Evolutionary conservation across 371 early-diverging fungal species (phyloP).

Genomic region (Rhizopus arrhizus): DNA sequence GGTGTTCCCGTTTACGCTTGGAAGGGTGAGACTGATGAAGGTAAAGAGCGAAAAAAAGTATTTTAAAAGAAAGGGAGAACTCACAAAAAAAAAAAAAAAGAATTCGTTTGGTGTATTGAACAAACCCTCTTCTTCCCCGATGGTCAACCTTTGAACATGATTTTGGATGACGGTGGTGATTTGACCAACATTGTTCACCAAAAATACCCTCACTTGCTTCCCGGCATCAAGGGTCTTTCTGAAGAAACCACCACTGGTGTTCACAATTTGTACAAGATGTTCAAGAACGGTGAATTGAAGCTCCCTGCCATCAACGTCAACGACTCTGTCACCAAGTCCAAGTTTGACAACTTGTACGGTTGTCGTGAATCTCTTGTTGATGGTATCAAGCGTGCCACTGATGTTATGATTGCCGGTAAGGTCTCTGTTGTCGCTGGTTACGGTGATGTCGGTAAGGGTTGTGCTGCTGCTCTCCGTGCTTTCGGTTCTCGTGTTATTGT

Average conservation of each 20-base stretch:
- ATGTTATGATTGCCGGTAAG: constrained; percentile 99
- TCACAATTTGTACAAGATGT: constrained; percentile 97
- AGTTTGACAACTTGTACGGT: constrained; percentile 99
- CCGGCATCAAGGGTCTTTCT: constrained; percentile 90
- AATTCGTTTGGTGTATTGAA: constrained; percentile 99
- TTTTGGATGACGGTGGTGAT: constrained; percentile 99
- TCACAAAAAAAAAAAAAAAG: constrained; percentile 39
- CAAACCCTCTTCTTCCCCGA: constrained; percentile 95
- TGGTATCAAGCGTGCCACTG: constrained; percentile 99
- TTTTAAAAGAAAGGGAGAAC: constrained; percentile 23
- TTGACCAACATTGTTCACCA: constrained; percentile 96
- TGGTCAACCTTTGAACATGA: constrained; percentile 95
- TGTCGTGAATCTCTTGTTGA: constrained; percentile 99
- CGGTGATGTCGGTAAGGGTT: constrained; percentile 99
- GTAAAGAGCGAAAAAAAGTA: constrained; percentile 20
- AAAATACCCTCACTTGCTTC: constrained; percentile 84
- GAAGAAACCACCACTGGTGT: constrained; percentile 99
- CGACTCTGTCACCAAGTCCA: constrained; percentile 99
- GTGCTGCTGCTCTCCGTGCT: constrained; percentile 97
- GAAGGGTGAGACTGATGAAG: constrained; percentile 97
- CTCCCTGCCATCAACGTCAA: constrained; percentile 99
- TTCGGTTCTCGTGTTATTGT: constrained; percentile 98
- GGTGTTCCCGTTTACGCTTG: constrained; percentile 89
- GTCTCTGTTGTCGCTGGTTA: constrained; percentile 98
- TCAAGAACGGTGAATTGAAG: constrained; percentile 93